Base-by-base conservation (phyloP, 1,284 basidiomycete genomes). In the Cerioporus squamosus region DNA sequence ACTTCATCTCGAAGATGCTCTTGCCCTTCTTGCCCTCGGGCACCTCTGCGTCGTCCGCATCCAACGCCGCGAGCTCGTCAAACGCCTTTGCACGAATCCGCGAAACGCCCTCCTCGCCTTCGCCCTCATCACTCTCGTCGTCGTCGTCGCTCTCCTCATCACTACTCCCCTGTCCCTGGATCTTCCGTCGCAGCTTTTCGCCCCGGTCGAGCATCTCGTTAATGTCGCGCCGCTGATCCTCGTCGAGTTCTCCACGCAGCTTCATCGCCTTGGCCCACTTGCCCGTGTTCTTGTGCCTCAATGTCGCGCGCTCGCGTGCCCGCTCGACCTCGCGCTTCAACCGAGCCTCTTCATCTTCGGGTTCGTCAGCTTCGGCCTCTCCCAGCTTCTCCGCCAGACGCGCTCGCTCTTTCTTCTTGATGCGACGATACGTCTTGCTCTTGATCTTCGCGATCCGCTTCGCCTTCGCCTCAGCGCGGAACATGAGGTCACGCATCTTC, bases 361-460 rank as follows among this genome's bases (percentile, higher is more conserved):
- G 80, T 1, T 77, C 79, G 14, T 78, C 79, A 9, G 72, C 77
- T 42, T 68, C 74, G 20, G 77, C 74, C 44, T 81, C 86, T 45
- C 83, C 85, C 14, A 86, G 74, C 74, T 78, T 80, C 64, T 70
- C 77, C 76, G 64, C 81, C 44, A 83, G 72, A 66, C 81, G 85
- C 69, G 85, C 89, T 64, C 79, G 83, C 74, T 88, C 89, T 73
- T 93, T 94, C 72, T 94, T 84, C 68, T 88, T 88, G 48, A 98
- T 83, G 66, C 92, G 90, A 39, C 95, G 82, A 72, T 94, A 98
- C 3, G 94, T 87, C 75, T 97, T 98, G 74, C 89, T 93, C 81
- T 99, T 98, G 78, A 99, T 98, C 77, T 97, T 98, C 40, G 90
- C 87, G 9, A 97, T 82, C 12, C 96, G 87, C 70, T 93, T 94